Conservation (phyloP, 1,139 yeast genomes). For the Tardiomyces digboiensis region DNA sequence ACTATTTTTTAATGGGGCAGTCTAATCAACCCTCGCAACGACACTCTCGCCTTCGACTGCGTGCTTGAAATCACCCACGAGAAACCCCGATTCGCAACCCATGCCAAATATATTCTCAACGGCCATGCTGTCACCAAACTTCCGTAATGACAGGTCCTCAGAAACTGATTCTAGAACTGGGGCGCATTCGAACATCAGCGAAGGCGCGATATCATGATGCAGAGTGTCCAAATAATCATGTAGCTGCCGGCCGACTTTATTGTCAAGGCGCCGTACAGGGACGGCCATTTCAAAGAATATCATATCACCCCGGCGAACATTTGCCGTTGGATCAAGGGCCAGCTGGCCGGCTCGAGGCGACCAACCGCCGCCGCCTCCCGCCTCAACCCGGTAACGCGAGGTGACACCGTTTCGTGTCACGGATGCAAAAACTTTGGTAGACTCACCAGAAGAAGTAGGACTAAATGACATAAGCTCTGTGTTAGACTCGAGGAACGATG, state of each 20-base stretch:
- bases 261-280: background rate
- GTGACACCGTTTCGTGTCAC: constrained; percentile 1
- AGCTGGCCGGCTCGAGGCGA: constrained; percentile 51
- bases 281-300: constrained; percentile 29
- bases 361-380: constrained; percentile 59
- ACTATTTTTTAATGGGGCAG: too few species aligned
- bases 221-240: background rate
- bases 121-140: constrained; percentile 8
- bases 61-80: constrained; percentile 23
- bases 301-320: constrained; percentile 34
- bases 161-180: constrained; percentile 12
- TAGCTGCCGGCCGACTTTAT: background rate
- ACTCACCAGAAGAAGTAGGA: constrained; percentile 31
- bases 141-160: constrained; percentile 6
- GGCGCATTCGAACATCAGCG: constrained; percentile 13
- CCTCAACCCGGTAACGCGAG: constrained; percentile 35
- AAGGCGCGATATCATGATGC: constrained; percentile 3
- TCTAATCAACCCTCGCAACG: background rate
- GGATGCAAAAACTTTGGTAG: constrained; percentile 29
- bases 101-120: constrained; percentile 19
- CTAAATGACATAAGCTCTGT: constrained; percentile 29
- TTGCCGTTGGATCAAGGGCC: constrained; percentile 49
- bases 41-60: constrained; percentile 20
- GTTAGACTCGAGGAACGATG: constrained; percentile 39
- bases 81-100: constrained; percentile 26